Conservation (phyloP, 2,329 filamentous ascomycete genomes). For the Aschersonia sp. region DNA sequence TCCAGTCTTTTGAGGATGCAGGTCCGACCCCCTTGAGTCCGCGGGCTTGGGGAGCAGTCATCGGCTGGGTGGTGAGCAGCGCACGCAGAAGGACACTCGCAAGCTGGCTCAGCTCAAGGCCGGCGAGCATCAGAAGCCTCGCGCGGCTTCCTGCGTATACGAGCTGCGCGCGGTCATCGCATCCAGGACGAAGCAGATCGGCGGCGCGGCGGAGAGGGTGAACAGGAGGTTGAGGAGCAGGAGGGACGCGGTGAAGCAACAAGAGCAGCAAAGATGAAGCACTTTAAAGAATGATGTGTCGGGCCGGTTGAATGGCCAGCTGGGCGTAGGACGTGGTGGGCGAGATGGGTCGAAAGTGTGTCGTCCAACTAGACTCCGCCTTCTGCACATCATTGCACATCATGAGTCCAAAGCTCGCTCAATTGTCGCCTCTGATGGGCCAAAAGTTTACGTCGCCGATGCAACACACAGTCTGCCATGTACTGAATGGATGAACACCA, state of each 20-base stretch:
- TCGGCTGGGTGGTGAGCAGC: too few relatives aligned
- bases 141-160: constrained; percentile 6
- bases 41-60: too few relatives aligned
- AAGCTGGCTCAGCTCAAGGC: constrained; percentile 6
- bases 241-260: constrained; percentile 5
- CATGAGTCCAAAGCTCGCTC: too few relatives aligned
- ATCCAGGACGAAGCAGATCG: constrained; percentile 4
- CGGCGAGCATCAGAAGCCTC: constrained; percentile 7
- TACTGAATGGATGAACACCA: too few relatives aligned
- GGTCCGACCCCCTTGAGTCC: too few relatives aligned
- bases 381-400: too few relatives aligned
- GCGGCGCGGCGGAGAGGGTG: constrained; percentile 4
- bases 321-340: background rate
- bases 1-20: too few relatives aligned
- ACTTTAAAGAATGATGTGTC: constrained; percentile 4
- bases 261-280: constrained; percentile 6
- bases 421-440: too few relatives aligned
- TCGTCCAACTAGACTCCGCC: too few relatives aligned
- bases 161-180: constrained; percentile 8
- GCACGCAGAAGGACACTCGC: background rate
- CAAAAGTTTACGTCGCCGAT: too few relatives aligned
- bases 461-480: too few relatives aligned
- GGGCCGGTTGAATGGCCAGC: background rate
- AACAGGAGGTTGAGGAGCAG: constrained; percentile 6
- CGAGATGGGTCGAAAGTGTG: too few relatives aligned